These are phyloP conservation scores for Porphyra umbilicalis DNA, from an alignment of 31 red algal genomes.

Conservation along the genomic window DNA sequence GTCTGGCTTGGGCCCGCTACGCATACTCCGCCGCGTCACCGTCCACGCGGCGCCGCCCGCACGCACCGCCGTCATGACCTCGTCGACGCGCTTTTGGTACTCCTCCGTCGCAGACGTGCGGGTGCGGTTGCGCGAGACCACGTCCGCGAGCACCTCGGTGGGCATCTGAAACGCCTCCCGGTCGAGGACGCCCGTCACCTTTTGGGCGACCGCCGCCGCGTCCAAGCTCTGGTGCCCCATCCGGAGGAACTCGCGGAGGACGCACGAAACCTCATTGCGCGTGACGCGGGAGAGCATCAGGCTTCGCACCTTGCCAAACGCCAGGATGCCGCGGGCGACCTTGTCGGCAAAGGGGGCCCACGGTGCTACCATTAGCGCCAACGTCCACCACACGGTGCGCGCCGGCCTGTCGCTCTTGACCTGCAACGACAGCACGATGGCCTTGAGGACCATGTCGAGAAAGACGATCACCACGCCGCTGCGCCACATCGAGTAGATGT, in stretches of 20 bases:
- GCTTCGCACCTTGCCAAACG: slow-evolving; percentile 4
- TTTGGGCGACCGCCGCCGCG: slow-evolving; percentile 9
- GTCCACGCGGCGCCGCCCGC: background rate
- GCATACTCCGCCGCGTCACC: slow-evolving; percentile 19
- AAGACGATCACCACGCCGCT: slow-evolving; percentile 2
- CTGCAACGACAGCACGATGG: slow-evolving; percentile 8
- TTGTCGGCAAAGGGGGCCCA: slow-evolving; percentile 30
- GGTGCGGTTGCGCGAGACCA: background rate
- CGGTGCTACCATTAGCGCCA: slow-evolving; percentile 22
- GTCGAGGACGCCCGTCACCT: slow-evolving; percentile 1
- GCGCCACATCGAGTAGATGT: slow-evolving; percentile 30
- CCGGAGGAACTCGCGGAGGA: slow-evolving; percentile 25
- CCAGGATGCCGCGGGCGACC: slow-evolving; percentile 8
- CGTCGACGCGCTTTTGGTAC: background rate
- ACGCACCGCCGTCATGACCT: slow-evolving; percentile 12
- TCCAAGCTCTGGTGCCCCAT: slow-evolving; percentile 22
- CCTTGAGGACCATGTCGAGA: slow-evolving; percentile 12
- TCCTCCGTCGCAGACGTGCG: background rate
- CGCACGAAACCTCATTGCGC: slow-evolving; percentile 24
- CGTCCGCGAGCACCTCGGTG: background rate
- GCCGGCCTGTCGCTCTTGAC: background rate
- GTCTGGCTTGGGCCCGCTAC: slow-evolving; percentile 17
- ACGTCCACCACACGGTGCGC: slow-evolving; percentile 2
- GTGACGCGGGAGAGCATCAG: slow-evolving; percentile 13
- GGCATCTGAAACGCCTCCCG: too few species aligned